These are phyloP conservation scores for Ananas comosus DNA, from an alignment of 176 grass and related monocot species.

Conservation along the genomic window DNA sequence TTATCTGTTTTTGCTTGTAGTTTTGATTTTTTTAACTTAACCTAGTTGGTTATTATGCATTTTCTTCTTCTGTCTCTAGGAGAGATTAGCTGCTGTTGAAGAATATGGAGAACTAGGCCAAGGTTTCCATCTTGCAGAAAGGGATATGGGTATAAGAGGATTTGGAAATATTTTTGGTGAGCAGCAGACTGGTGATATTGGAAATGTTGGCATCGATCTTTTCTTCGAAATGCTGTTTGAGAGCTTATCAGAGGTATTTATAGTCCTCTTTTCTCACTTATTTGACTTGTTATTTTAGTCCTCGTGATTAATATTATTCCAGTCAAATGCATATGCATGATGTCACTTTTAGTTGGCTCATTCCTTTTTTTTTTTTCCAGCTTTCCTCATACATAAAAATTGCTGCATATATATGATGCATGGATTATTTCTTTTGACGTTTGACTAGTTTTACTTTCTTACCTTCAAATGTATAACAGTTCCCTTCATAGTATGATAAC, in stretches of 20 bases:
- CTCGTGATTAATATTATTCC: not conserved
- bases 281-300: not conserved
- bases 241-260: slow-evolving; percentile 76
- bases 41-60: not conserved
- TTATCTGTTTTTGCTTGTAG: not conserved
- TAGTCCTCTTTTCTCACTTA: not conserved
- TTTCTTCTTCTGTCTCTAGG: slow-evolving; percentile 34
- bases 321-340: not conserved
- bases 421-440: too few relatives aligned
- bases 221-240: slow-evolving; percentile 99
- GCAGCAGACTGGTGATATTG: slow-evolving; percentile 95
- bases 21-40: not conserved
- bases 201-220: slow-evolving; percentile 88
- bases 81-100: slow-evolving; percentile 85
- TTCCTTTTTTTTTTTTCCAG: not conserved
- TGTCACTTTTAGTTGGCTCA: not conserved
- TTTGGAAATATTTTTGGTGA: slow-evolving; percentile 96
- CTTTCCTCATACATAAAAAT: not conserved
- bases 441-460: too few relatives aligned
- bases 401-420: too few relatives aligned
- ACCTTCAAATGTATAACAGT: too few relatives aligned
- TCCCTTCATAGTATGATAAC: too few relatives aligned
- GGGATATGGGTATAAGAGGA: slow-evolving; percentile 92
- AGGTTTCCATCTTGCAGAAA: slow-evolving; percentile 94
- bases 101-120: slow-evolving; percentile 74